phyloP scores from a whole-genome alignment of 2,329 filamentous ascomycete species.

The Diplodia corticola region DNA sequence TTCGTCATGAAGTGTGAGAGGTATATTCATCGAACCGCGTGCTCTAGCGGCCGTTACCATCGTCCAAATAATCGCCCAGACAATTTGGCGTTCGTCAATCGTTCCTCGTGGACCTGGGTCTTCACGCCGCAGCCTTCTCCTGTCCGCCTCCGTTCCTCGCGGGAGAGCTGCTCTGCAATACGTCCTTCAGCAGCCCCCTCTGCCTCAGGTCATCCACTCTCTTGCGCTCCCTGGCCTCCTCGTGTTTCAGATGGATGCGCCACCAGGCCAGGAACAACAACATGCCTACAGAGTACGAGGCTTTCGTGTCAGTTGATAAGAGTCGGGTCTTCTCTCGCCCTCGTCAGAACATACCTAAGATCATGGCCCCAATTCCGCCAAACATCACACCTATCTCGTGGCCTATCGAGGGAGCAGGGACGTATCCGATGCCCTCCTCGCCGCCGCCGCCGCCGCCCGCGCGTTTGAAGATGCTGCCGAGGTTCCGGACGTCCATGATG shows the following conservation, averaged over 20 bases:
- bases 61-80: background rate
- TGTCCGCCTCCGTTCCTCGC: background rate
- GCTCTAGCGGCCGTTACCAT: background rate
- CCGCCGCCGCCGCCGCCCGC: slow-evolving; percentile 3
- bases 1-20: background rate
- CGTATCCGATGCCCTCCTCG: slow-evolving; percentile 6
- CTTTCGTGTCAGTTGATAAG: background rate
- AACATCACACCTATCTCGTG: slow-evolving; percentile 29
- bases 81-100: no score
- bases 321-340: background rate
- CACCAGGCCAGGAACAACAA: slow-evolving; percentile 28
- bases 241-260: slow-evolving; percentile 24
- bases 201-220: slow-evolving; percentile 24
- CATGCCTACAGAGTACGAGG: slow-evolving; percentile 21
- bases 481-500: slow-evolving; percentile 15
- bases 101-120: no score
- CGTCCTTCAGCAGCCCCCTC: slow-evolving; percentile 26
- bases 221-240: slow-evolving; percentile 24
- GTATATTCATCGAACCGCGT: background rate
- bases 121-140: background rate
- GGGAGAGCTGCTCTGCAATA: background rate
- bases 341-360: slow-evolving; percentile 23
- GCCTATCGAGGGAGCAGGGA: slow-evolving; percentile 25
- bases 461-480: slow-evolving; percentile 3
- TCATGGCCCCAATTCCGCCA: slow-evolving; percentile 25